Evolutionary conservation across 139 green algal genomes (phyloP).

Genomic region (Dunaliella primolecta): DNA sequence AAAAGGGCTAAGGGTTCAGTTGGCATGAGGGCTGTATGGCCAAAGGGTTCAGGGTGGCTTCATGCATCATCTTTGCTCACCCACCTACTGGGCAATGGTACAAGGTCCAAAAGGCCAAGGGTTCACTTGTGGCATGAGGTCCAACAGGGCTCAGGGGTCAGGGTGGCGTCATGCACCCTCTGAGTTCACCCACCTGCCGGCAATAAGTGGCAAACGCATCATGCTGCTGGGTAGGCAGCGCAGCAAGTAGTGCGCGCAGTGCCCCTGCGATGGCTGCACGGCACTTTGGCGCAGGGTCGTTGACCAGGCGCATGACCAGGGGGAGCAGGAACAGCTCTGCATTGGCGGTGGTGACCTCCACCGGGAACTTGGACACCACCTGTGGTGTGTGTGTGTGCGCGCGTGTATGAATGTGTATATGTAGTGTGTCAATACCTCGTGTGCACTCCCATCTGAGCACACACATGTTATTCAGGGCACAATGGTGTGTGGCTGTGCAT

Average conservation of each 20-base stretch:
- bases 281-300: conserved; percentile 60
- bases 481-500: too few species aligned
- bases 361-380: conserved; percentile 83
- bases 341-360: conserved; percentile 55
- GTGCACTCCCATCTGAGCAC: not conserved
- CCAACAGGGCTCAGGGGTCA: too few species aligned
- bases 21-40: too few species aligned
- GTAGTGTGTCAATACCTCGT: not conserved
- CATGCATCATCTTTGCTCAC: too few species aligned
- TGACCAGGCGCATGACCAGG: conserved; percentile 77
- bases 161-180: too few species aligned
- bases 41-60: too few species aligned
- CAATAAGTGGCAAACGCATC: conserved; percentile 53
- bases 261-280: conserved; percentile 46
- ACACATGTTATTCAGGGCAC: too few species aligned
- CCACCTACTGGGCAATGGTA: too few species aligned
- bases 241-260: conserved; percentile 57
- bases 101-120: too few species aligned
- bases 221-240: conserved; percentile 27
- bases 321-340: conserved; percentile 74
- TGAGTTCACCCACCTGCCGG: conserved; percentile 8
- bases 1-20: too few species aligned
- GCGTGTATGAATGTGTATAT: not conserved
- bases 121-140: too few species aligned
- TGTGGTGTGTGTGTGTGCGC: conserved; percentile 4